Evolutionary conservation across 352 stramenopile genomes (phyloP).

Genomic region (Globisporangium radiosum): DNA sequence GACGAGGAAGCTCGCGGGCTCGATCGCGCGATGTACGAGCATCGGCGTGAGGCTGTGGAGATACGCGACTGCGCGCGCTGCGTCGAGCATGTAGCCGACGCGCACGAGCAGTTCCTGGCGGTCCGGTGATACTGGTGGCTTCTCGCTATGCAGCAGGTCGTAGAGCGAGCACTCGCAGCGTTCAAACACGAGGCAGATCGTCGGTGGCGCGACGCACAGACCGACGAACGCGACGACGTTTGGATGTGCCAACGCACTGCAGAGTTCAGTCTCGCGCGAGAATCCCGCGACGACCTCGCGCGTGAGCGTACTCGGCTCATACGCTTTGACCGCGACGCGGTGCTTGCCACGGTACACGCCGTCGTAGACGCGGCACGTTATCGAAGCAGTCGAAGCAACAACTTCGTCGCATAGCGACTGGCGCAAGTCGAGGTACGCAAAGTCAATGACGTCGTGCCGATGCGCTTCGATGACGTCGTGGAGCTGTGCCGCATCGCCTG

Average conservation of each 20-base stretch:
- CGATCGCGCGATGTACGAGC: constrained; percentile 89
- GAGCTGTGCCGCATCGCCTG: background rate
- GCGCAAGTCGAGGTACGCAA: constrained; percentile 25
- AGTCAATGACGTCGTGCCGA: constrained; percentile 48
- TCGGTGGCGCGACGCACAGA: constrained; percentile 52
- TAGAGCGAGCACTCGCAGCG: constrained; percentile 49
- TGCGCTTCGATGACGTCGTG: constrained; percentile 51
- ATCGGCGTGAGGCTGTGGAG: constrained; percentile 57
- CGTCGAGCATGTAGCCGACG: constrained; percentile 53
- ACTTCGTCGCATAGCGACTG: constrained; percentile 22
- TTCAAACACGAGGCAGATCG: constrained; percentile 56
- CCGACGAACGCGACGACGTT: constrained; percentile 57
- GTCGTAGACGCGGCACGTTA: constrained; percentile 10
- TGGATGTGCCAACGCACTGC: constrained; percentile 38
- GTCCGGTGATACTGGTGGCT: constrained; percentile 10
- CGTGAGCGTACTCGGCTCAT: constrained; percentile 23
- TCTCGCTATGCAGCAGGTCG: constrained; percentile 20
- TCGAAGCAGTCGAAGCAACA: constrained; percentile 8
- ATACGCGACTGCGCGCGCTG: constrained; percentile 51
- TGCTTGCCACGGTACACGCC: constrained; percentile 17
- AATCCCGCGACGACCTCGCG: constrained; percentile 29
- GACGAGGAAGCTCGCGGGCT: constrained; percentile 90
- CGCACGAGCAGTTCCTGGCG: constrained; percentile 46
- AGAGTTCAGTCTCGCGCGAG: constrained; percentile 34
- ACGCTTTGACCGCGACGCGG: constrained; percentile 39